Conservation (phyloP, 805 yeast genomes). For the Tetrapisispora taiwanensis region DNA sequence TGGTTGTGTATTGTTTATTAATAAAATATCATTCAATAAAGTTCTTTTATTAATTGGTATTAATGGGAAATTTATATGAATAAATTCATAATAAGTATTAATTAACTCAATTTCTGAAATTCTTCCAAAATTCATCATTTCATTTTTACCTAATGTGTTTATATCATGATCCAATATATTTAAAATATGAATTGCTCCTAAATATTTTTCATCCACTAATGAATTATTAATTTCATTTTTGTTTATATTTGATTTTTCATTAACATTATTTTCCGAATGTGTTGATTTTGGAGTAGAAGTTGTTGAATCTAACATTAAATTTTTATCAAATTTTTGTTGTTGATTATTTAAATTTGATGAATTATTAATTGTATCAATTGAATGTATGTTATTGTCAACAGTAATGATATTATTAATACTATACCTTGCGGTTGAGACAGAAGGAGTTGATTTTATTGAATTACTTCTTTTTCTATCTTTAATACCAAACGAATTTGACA, state of each 20-base stretch:
- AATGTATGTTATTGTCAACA: neutral
- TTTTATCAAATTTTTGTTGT: neutral
- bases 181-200: neutral
- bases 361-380: neutral
- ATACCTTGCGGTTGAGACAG: conserved; percentile 1
- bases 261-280: neutral
- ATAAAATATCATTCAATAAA: conserved; percentile 21
- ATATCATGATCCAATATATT: neutral
- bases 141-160: neutral
- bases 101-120: conserved; percentile 31
- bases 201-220: neutral
- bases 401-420: conserved; percentile 1
- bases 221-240: neutral
- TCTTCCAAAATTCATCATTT: conserved; percentile 18
- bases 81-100: conserved; percentile 39
- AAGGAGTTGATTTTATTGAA: conserved; percentile 4
- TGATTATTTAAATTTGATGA: neutral
- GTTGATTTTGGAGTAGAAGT: conserved; percentile 3
- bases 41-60: conserved; percentile 31
- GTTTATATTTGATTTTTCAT: neutral
- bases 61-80: conserved; percentile 32
- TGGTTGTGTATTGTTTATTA: conserved; percentile 25
- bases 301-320: neutral
- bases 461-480: conserved; percentile 4
- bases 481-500: conserved; percentile 10